Evolutionary conservation across 2,329 filamentous ascomycete genomes (phyloP).

Genomic region (Sclerotinia spermophila): DNA sequence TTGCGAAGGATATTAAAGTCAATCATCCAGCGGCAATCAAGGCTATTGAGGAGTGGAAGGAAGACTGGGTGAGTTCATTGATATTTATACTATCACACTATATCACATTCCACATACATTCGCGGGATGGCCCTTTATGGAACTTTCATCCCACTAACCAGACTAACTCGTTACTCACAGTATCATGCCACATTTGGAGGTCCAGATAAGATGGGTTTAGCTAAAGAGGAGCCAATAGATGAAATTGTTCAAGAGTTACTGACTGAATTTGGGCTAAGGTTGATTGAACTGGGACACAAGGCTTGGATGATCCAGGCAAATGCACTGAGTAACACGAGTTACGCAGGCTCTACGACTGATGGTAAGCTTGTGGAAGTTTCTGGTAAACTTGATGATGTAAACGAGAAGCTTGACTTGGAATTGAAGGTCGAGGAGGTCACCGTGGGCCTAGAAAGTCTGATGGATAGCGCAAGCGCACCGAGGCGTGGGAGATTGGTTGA

Average conservation of each 20-base stretch:
- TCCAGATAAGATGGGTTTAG: slow-evolving; percentile 19
- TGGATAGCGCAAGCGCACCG: background rate
- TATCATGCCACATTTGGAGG: slow-evolving; percentile 29
- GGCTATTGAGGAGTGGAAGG: slow-evolving; percentile 27
- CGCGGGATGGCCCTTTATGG: background rate
- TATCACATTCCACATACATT: background rate
- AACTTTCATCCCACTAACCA: background rate
- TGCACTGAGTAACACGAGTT: slow-evolving; percentile 23
- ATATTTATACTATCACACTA: too few species aligned
- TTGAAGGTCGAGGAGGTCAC: background rate
- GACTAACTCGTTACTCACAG: background rate
- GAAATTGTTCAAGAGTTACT: slow-evolving; percentile 21
- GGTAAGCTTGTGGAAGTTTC: slow-evolving; percentile 5
- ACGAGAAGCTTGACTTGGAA: background rate
- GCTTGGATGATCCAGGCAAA: slow-evolving; percentile 30
- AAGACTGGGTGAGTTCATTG: slow-evolving; percentile 20
- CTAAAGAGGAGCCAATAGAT: slow-evolving; percentile 15
- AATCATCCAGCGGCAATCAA: slow-evolving; percentile 18
- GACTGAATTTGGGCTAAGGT: slow-evolving; percentile 23
- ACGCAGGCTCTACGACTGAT: slow-evolving; percentile 21
- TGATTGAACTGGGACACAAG: slow-evolving; percentile 23
- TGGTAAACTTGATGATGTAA: background rate
- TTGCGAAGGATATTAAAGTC: slow-evolving; percentile 29
- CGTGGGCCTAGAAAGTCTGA: background rate
- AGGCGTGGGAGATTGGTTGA: background rate